Evolutionary conservation across 768 basidiomycete genomes (phyloP).

Genomic region (Russula sp.): DNA sequence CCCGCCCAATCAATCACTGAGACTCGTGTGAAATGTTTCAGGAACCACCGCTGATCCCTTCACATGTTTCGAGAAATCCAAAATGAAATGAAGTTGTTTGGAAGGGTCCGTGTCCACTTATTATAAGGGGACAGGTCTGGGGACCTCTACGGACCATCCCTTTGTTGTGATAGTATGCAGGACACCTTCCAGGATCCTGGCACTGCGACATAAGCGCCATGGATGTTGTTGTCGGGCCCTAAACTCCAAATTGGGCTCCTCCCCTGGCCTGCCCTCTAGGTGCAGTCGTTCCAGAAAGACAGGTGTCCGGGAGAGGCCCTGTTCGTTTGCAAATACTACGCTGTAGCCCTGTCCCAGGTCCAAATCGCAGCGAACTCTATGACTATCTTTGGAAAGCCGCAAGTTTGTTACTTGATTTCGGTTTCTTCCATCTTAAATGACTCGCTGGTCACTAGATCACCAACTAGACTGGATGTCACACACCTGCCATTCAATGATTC

Average conservation of each 20-base stretch:
- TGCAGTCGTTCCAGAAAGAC: background rate
- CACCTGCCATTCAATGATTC: background rate
- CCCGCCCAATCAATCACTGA: background rate
- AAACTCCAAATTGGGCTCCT: background rate
- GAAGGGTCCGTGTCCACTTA: background rate
- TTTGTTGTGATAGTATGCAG: background rate
- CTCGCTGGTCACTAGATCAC: background rate
- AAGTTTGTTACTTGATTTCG: background rate
- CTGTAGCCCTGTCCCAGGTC: background rate
- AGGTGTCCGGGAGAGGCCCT: background rate
- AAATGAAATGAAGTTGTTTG: background rate
- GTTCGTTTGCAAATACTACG: background rate
- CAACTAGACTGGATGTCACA: background rate
- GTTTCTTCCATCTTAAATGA: background rate
- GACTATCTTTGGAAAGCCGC: background rate
- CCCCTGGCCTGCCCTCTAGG: background rate
- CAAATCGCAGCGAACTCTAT: background rate
- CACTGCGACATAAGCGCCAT: background rate
- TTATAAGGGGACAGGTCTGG: background rate
- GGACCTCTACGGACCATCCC: background rate
- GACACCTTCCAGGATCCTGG: slow-evolving; percentile 4
- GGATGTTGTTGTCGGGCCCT: background rate
- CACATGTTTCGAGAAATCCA: background rate
- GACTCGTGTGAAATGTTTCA: background rate
- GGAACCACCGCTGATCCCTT: background rate